A percentile compares a stretch with the other conserved stretches of the same genome.
These are phyloP conservation scores for Aphanomyces euteiches DNA, from an alignment of 352 stramenopile species.

Conservation along the genomic window DNA sequence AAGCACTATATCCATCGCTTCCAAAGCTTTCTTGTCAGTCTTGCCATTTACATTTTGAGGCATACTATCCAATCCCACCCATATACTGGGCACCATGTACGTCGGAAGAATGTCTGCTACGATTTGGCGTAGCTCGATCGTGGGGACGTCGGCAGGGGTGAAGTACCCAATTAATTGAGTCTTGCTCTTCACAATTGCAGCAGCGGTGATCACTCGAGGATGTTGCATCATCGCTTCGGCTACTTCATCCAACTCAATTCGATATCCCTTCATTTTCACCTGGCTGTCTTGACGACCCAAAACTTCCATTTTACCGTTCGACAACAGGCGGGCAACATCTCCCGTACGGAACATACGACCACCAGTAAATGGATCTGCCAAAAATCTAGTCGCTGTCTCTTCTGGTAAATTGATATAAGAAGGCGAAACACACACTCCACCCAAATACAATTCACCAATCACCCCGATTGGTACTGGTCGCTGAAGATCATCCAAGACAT, in stretches of 20 bases:
- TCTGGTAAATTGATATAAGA: slow-evolving; percentile 78
- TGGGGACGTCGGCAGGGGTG: slow-evolving; percentile 69
- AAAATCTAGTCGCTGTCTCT: slow-evolving; percentile 74
- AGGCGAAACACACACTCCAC: slow-evolving; percentile 71
- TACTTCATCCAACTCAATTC: slow-evolving; percentile 88
- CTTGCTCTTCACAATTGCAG: slow-evolving; percentile 58
- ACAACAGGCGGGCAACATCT: slow-evolving; percentile 86
- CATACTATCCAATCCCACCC: slow-evolving; percentile 71
- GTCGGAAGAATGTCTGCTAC: slow-evolving; percentile 74
- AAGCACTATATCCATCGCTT: neutral
- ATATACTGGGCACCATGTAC: slow-evolving; percentile 77
- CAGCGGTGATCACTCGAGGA: slow-evolving; percentile 41
- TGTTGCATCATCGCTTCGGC: slow-evolving; percentile 87
- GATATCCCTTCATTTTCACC: slow-evolving; percentile 95
- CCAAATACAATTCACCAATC: slow-evolving; percentile 40
- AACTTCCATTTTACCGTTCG: slow-evolving; percentile 89
- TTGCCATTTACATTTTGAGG: slow-evolving; percentile 85
- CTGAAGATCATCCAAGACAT: too few species aligned
- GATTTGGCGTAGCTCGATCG: slow-evolving; percentile 58
- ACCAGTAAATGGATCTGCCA: slow-evolving; percentile 57
- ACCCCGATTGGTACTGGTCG: slow-evolving; percentile 60
- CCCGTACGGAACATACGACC: slow-evolving; percentile 90
- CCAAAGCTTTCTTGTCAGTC: slow-evolving; percentile 75
- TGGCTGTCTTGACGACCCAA: slow-evolving; percentile 93
- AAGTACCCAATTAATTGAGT: slow-evolving; percentile 88